A percentile compares a stretch with the other conserved stretches of the same genome.
phyloP scores from a whole-genome alignment of 345 rosid species.

The Geranium rotundifolium region DNA sequence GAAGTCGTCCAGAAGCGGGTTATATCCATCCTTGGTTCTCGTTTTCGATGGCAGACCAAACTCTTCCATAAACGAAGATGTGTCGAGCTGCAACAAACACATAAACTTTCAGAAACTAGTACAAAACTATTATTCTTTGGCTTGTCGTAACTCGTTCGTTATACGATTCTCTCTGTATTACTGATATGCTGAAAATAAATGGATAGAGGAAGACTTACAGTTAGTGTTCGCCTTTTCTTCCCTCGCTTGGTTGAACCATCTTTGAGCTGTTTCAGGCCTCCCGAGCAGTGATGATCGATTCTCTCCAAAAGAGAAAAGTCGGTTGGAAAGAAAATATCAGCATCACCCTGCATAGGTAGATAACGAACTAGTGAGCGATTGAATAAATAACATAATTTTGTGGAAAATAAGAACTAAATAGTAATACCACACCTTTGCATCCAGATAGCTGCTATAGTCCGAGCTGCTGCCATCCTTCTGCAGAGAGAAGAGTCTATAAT shows the following conservation, averaged over 20 bases:
- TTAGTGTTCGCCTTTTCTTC: constrained; percentile 75
- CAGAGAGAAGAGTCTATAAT: constrained; percentile 19
- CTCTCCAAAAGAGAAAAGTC: constrained; percentile 87
- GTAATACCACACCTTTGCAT: constrained; percentile 60
- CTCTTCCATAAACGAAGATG: constrained; percentile 91
- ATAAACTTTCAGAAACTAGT: not conserved
- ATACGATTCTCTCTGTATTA: not conserved
- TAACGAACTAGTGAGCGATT: not conserved
- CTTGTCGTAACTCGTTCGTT: not conserved
- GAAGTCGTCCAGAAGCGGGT: constrained; percentile 90
- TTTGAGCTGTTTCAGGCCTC: constrained; percentile 46
- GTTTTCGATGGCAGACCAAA: constrained; percentile 83
- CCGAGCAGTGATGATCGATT: constrained; percentile 87
- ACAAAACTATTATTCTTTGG: not conserved
- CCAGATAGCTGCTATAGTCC: constrained; percentile 75
- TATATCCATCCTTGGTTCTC: constrained; percentile 83
- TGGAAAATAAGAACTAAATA: not conserved
- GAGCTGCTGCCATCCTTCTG: constrained; percentile 85
- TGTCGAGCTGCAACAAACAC: constrained; percentile 46
- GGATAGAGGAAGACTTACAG: constrained; percentile 37
- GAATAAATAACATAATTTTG: no score
- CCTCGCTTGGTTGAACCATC: constrained; percentile 50
- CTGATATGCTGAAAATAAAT: not conserved
- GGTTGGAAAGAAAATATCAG: constrained; percentile 92
- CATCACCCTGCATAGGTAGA: constrained; percentile 67